Evolutionary conservation across 1,284 basidiomycete genomes (phyloP).

Genomic region (Uromyces viciae-fabae): DNA sequence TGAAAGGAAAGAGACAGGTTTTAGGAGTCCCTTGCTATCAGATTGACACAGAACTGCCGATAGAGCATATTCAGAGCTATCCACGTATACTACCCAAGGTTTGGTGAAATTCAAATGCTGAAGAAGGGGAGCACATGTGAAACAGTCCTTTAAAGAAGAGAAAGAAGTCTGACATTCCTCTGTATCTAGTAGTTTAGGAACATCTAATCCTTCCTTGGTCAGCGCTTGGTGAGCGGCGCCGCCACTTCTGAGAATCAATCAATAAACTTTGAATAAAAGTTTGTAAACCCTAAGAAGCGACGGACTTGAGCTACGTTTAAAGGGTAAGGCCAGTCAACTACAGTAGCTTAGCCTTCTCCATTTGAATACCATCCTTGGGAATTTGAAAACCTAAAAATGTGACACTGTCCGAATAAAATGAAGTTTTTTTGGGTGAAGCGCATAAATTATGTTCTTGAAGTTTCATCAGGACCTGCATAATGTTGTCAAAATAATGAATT

Average conservation of each 20-base stretch:
- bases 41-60: neutral
- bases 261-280: slow-evolving; percentile 29
- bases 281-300: slow-evolving; percentile 10
- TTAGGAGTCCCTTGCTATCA: neutral
- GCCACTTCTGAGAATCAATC: neutral
- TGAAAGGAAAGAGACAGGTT: slow-evolving; percentile 7
- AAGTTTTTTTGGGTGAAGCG: slow-evolving; percentile 6
- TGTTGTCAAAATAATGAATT: too few species aligned
- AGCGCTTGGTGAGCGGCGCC: neutral
- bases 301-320: neutral
- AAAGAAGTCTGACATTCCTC: neutral
- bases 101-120: neutral
- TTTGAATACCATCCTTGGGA: neutral
- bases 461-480: neutral
- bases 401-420: neutral
- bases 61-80: neutral
- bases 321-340: slow-evolving; percentile 11
- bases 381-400: slow-evolving; percentile 22
- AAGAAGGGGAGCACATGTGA: too few species aligned
- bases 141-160: neutral
- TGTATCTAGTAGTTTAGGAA: neutral
- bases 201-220: neutral
- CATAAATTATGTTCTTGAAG: neutral
- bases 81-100: neutral
- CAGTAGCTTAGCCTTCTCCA: slow-evolving; percentile 10